Evolutionary conservation across 805 yeast species (phyloP).

Genomic region (Metschnikowia cerradonensis): DNA sequence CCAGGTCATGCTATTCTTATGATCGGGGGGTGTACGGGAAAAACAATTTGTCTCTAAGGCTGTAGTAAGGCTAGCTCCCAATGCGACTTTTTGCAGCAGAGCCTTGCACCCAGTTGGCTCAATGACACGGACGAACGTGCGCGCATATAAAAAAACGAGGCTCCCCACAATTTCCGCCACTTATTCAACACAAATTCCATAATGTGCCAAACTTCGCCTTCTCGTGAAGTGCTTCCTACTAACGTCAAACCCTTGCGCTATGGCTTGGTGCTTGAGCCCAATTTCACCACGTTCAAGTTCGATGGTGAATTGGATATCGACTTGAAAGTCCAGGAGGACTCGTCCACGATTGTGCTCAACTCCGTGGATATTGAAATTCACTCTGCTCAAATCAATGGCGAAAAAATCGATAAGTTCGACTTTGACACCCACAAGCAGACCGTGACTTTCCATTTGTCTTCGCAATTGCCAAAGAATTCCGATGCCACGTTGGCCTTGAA

Average conservation of each 20-base stretch:
- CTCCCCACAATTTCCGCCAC: not conserved
- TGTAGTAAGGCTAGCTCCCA: not conserved
- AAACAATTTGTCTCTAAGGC: too few relatives aligned
- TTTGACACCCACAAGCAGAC: conserved; percentile 38
- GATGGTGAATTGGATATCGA: conserved; percentile 53
- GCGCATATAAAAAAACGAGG: not conserved
- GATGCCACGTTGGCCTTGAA: conserved; percentile 44
- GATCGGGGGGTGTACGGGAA: too few relatives aligned
- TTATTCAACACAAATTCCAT: not conserved
- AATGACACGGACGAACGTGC: not conserved
- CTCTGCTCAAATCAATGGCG: conserved; percentile 38
- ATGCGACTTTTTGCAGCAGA: not conserved
- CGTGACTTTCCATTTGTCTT: conserved; percentile 37
- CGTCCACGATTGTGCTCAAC: conserved; percentile 52
- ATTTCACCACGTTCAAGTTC: conserved; percentile 54
- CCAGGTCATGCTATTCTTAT: too few relatives aligned
- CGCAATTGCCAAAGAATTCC: conserved; percentile 32
- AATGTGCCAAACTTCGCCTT: conserved; percentile 10
- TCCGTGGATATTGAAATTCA: conserved; percentile 60
- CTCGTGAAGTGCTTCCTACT: conserved; percentile 41
- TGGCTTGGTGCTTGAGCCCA: conserved; percentile 39
- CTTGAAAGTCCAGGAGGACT: conserved; percentile 46
- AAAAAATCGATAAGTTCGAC: conserved; percentile 19
- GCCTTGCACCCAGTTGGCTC: conserved; percentile 5
- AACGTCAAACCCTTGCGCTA: conserved; percentile 41